A percentile compares a stretch with the other conserved stretches of the same genome.
Conservation (phyloP, 371 early-diverging fungal species). For the Syncephalastrum contaminatum region DNA sequence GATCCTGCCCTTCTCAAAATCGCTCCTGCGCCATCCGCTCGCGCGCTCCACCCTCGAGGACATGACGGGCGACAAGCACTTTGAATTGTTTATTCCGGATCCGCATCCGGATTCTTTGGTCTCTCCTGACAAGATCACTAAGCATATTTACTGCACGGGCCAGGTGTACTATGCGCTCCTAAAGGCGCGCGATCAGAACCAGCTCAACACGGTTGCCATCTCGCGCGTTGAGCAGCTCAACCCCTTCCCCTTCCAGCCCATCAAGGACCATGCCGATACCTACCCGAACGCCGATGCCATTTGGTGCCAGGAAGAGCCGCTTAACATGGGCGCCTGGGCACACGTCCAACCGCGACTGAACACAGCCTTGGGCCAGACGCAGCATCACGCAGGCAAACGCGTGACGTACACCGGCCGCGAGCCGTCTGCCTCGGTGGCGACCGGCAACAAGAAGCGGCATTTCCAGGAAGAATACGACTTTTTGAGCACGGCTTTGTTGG, state of each 20-base stretch:
- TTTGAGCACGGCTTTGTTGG: slow-evolving; percentile 81
- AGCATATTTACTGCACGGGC: slow-evolving; percentile 91
- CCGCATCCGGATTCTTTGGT: slow-evolving; percentile 77
- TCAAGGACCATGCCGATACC: slow-evolving; percentile 82
- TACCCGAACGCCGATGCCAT: slow-evolving; percentile 89
- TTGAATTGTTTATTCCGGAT: slow-evolving; percentile 92
- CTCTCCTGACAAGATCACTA: slow-evolving; percentile 78
- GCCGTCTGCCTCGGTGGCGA: slow-evolving; percentile 93
- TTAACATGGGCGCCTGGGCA: slow-evolving; percentile 92
- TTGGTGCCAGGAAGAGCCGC: slow-evolving; percentile 96
- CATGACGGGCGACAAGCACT: slow-evolving; percentile 78
- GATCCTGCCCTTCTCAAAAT: slow-evolving; percentile 89
- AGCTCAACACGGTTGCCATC: slow-evolving; percentile 82
- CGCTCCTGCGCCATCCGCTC: slow-evolving; percentile 91
- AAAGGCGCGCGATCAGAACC: slow-evolving; percentile 86
- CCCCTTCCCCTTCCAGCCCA: slow-evolving; percentile 95
- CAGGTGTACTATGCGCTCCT: slow-evolving; percentile 94
- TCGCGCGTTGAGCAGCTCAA: slow-evolving; percentile 93
- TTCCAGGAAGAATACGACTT: slow-evolving; percentile 87
- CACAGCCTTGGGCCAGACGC: slow-evolving; percentile 75
- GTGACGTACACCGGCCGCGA: slow-evolving; percentile 89
- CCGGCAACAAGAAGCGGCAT: slow-evolving; percentile 97
- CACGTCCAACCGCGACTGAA: slow-evolving; percentile 88
- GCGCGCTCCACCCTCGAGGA: slow-evolving; percentile 83
- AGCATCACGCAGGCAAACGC: slow-evolving; percentile 67